Evolutionary conservation across 140 eudicot genomes (phyloP).

Genomic region (Cichorium intybus): DNA sequence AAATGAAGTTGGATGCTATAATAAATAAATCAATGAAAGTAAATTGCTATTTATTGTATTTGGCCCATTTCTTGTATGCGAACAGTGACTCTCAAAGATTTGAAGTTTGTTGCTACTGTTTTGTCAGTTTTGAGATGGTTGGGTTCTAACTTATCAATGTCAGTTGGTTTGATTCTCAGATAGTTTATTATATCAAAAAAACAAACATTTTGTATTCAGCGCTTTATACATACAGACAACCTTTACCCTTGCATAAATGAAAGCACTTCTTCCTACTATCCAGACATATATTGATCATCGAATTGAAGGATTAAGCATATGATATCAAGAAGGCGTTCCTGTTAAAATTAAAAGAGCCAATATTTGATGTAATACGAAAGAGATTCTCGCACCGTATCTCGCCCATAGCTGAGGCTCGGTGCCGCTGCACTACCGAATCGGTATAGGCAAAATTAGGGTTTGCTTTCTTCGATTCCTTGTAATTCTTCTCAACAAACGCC

Average conservation of each 20-base stretch:
- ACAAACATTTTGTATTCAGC: too few species aligned
- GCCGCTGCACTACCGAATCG: slow-evolving; percentile 76
- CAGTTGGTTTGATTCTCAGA: too few species aligned
- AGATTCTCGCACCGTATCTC: slow-evolving; percentile 55
- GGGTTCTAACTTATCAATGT: too few species aligned
- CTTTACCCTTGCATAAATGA: neutral
- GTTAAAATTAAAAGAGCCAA: neutral
- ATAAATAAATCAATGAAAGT: neutral
- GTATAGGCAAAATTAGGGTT: slow-evolving; percentile 81
- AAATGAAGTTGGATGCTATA: too few species aligned
- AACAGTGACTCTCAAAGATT: too few species aligned
- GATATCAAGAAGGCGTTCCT: neutral
- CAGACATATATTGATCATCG: neutral
- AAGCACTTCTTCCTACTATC: neutral
- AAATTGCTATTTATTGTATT: neutral
- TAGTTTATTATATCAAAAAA: too few species aligned
- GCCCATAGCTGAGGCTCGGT: slow-evolving; percentile 97
- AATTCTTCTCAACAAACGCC: slow-evolving; percentile 74
- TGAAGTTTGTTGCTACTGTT: too few species aligned
- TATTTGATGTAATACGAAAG: neutral
- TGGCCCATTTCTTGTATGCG: too few species aligned
- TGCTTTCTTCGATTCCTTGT: slow-evolving; percentile 71
- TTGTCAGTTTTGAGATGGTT: too few species aligned
- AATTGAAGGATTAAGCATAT: neutral
- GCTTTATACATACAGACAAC: too few species aligned